Evolutionary conservation across 2,329 filamentous ascomycete species (phyloP).

Genomic region (Ascochyta lentis): DNA sequence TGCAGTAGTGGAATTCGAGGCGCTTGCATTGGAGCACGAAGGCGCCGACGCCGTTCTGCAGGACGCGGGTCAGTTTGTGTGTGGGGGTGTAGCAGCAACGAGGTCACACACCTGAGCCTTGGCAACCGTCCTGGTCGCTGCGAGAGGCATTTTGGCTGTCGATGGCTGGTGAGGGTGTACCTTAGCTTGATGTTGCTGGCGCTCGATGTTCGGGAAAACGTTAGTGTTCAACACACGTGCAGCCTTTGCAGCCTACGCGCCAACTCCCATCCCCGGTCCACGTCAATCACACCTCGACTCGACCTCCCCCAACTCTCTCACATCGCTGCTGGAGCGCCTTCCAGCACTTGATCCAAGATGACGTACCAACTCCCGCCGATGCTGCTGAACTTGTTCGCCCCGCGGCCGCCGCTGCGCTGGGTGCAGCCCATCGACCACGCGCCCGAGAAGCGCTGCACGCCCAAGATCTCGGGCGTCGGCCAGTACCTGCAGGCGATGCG

Average conservation of each 20-base stretch:
- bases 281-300: conserved; percentile 25
- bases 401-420: conserved; percentile 89
- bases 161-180: conserved; percentile 17
- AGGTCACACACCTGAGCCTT: conserved; percentile 59
- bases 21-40: conserved; percentile 98
- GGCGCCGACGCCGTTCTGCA: conserved; percentile 71
- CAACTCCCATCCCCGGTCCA: conserved; percentile 1
- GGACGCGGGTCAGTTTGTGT: background rate
- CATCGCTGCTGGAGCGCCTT: conserved; percentile 45
- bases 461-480: conserved; percentile 74
- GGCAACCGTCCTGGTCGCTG: conserved; percentile 60
- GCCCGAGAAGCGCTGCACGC: conserved; percentile 80
- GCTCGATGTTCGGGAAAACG: background rate
- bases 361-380: conserved; percentile 96
- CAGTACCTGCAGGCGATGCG: conserved; percentile 75
- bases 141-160: conserved; percentile 53
- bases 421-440: conserved; percentile 82
- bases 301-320: background rate
- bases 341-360: conserved; percentile 63
- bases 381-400: conserved; percentile 91
- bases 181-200: conserved; percentile 1
- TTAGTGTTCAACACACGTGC: too few relatives aligned
- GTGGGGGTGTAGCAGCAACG: background rate
- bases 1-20: conserved; percentile 96
- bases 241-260: too few relatives aligned